phyloP scores from a whole-genome alignment of 139 green algal species.

The Yamagishiella unicocca region DNA sequence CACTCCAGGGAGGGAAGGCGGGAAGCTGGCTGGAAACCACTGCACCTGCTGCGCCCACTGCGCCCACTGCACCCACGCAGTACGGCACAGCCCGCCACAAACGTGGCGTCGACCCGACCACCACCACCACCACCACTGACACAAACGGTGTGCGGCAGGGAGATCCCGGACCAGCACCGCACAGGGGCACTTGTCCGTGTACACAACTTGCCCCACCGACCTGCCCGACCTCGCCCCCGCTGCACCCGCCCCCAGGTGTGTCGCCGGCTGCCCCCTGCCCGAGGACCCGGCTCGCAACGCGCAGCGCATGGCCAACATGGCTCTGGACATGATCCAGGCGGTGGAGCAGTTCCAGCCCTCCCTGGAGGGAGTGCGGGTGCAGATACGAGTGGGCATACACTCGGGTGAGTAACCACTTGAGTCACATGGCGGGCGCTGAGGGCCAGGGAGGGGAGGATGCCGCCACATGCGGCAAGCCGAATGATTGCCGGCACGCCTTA shows the following conservation, averaged over 20 bases:
- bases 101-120: no score
- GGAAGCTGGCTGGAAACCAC: no score
- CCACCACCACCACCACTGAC: not conserved
- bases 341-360: not conserved
- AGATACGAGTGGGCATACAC: conserved; percentile 37
- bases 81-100: no score
- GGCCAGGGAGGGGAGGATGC: not conserved
- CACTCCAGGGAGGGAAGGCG: no score
- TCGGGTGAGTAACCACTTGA: not conserved
- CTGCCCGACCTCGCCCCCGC: not conserved
- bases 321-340: conserved; percentile 30
- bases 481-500: not conserved
- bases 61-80: no score
- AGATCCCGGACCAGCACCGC: no score
- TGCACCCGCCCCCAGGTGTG: not conserved
- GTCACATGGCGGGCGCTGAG: not conserved
- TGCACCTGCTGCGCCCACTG: no score
- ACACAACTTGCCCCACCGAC: not conserved
- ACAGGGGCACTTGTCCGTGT: no score
- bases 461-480: no score
- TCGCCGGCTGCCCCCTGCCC: conserved; percentile 27
- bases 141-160: no score
- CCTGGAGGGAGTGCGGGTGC: not conserved
- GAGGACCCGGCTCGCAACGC: not conserved
- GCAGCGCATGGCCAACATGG: conserved; percentile 20